Evolutionary conservation across 768 basidiomycete genomes (phyloP).

Genomic region (Leccinum ochraceum): DNA sequence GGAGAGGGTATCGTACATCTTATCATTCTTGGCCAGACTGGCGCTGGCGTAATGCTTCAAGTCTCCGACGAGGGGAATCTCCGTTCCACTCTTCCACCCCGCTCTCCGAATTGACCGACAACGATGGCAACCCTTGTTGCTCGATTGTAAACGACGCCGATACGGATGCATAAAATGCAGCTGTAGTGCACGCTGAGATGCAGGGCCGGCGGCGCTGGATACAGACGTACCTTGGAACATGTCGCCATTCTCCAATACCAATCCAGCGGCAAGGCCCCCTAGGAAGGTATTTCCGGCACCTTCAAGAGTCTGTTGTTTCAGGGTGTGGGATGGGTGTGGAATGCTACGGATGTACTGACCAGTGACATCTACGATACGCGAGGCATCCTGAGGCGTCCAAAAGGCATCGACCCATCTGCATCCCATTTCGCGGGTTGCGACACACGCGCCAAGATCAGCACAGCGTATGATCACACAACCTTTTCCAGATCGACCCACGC

Average conservation of each 20-base stretch:
- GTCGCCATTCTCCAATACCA: slow-evolving; percentile 55
- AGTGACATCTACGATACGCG: slow-evolving; percentile 58
- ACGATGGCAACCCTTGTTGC: slow-evolving; percentile 70
- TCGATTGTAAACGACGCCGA: slow-evolving; percentile 85
- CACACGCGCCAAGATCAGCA: slow-evolving; percentile 70
- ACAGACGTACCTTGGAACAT: slow-evolving; percentile 58
- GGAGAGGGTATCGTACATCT: slow-evolving; percentile 25
- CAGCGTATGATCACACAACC: slow-evolving; percentile 76
- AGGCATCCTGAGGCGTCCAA: slow-evolving; percentile 51
- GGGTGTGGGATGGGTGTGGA: slow-evolving; percentile 2
- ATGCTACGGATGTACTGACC: slow-evolving; percentile 36
- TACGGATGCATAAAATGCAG: slow-evolving; percentile 69
- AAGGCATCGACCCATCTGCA: slow-evolving; percentile 74
- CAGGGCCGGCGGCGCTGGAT: slow-evolving; percentile 4
- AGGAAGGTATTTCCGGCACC: slow-evolving; percentile 93
- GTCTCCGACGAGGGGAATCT: slow-evolving; percentile 58
- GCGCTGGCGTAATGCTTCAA: slow-evolving; percentile 51
- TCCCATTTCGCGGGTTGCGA: slow-evolving; percentile 44
- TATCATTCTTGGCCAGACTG: slow-evolving; percentile 34
- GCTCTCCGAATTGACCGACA: slow-evolving; percentile 36
- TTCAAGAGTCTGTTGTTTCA: slow-evolving; percentile 28
- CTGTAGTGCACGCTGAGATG: slow-evolving; percentile 39
- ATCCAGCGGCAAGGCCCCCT: slow-evolving; percentile 81
- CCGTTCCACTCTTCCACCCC: slow-evolving; percentile 62
- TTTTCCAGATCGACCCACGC: slow-evolving; percentile 48